Evolutionary conservation across 345 rosid species (phyloP), one percentile per base, ranked within the genome.

Genomic region (Pistacia vera): DNA sequence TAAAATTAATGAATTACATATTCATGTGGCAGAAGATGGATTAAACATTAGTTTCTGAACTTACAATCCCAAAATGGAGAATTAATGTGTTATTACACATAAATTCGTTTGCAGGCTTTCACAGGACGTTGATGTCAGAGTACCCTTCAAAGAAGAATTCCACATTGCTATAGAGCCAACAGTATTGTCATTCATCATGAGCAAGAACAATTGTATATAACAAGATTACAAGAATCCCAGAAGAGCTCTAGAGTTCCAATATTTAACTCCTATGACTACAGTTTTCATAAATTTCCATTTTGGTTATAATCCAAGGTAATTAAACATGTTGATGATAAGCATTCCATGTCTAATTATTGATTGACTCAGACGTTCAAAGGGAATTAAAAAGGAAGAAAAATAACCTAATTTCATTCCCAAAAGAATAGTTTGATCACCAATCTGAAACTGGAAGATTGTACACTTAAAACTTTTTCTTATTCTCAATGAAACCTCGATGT

Each of bases 51-150:
- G 57, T 54, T 54, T 54, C 18, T 54, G 57, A 54, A 54, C 2
- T 54, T 16, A 14, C 57, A 54, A 52, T 52, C 13, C 56, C 56
- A 52, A 11, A 52, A 16, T 12, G 56, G 56, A 54, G 57, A 54
- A 54, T 54, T 54, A 54, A 54, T 18, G 7, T 54, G 66, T 17
- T 13, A 17, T 30, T 51, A 30, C 41, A 41, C 16, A 30, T 22
- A 20, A 52, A 59, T 44, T 14, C 48, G 72, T 25, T 75, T 83
- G 87, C 88, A 91, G 96, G 94, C 94, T 74, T 93, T 91, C 81
- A 77, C 90, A n/a, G 80, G 84, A 59, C 81, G 77, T 0, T 85
- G 75, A 89, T 77, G 71, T 1, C 18, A 25, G 16, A 11, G 17
- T 4, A 48, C 25, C 11, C 8, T 14, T 17, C 38, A 1, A 46